Percentiles rank a stretch among this genome's conserved stretches.
Evolutionary conservation across 352 stramenopile genomes (phyloP).

Genomic region (Pythium apleroticum): DNA sequence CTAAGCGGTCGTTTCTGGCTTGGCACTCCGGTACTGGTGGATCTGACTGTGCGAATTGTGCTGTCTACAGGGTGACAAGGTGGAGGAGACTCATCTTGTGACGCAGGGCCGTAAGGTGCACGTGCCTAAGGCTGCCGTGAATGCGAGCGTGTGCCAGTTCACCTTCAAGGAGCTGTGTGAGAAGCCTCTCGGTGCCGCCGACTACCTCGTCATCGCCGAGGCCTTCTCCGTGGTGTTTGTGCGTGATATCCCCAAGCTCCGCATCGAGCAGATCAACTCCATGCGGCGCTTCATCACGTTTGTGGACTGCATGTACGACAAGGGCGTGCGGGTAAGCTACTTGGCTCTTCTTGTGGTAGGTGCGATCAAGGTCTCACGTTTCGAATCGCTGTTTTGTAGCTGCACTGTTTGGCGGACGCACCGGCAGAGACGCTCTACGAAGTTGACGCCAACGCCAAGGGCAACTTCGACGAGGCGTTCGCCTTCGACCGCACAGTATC

Average conservation of each 20-base stretch:
- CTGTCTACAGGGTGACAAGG: conserved; percentile 37
- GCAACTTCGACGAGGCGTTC: conserved; percentile 78
- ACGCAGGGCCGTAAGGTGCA: conserved; percentile 70
- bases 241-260: conserved; percentile 89
- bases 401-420: conserved; percentile 71
- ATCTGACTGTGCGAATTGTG: background rate
- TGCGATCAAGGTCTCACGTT: background rate
- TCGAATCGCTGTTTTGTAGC: conserved; percentile 27
- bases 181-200: conserved; percentile 89
- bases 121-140: conserved; percentile 54
- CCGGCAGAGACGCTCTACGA: conserved; percentile 63
- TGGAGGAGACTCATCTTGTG: conserved; percentile 48
- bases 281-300: conserved; percentile 97
- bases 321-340: conserved; percentile 56
- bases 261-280: conserved; percentile 88
- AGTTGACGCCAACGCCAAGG: conserved; percentile 53
- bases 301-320: conserved; percentile 98
- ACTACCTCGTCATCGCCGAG: conserved; percentile 94
- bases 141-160: conserved; percentile 80
- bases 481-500: conserved; percentile 88
- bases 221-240: conserved; percentile 90
- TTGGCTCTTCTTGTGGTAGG: background rate
- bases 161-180: conserved; percentile 96
- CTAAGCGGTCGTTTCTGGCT: no score
- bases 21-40: no score